Evolutionary conservation across 2,329 filamentous ascomycete species (phyloP), one percentile per base, ranked within the genome.

Genomic region (Sporothrix brunneoviolacea): DNA sequence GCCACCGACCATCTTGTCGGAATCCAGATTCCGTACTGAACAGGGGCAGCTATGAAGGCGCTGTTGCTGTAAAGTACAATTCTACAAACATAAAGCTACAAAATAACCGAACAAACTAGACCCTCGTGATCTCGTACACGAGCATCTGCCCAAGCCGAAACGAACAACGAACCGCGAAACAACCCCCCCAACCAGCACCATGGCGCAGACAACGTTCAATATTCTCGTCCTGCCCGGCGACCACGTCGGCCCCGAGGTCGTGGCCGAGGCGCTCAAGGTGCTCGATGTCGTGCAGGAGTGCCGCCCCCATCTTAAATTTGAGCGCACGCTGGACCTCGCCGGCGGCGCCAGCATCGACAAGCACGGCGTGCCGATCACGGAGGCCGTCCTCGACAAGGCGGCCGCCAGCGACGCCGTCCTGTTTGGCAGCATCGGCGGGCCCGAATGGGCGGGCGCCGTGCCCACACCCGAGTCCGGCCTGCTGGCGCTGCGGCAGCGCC

Each of bases 381-480:
- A 72, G 7, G 63, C 60, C 0, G 70, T 73, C 4, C 62, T 74
- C 4, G 60, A 68, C 21, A 67, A 69, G 47, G 71, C 70, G 7
- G 58, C 59, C 13, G 42, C 61, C 4, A 70, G 61, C 52, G 69
- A 75, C 50, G 72, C 71, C 2, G 69, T 74, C 1, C 69, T 74
- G 43, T 72, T 74, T 52, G 72, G 72, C 15, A 68, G 66, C 54
- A 68, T 73, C 16, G 72, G 71, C n/a, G 72, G 71, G 4, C 72
- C 72, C 2, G 67, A 73, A 58, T 74, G 71, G 71, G 70, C 66
- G 0, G 59, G 59, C 3, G 59, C 55, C 1, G 60, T 65, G 9
- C 70, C 68, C 3, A 71, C 67, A n/a, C 70, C 72, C 2, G 70
- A 75, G 52, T 66, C 66, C n/a, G 71, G 70, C 2, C 59, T 72